Evolutionary conservation across 176 grass and related monocot species (phyloP).

Genomic region (Oryza officinalis): DNA sequence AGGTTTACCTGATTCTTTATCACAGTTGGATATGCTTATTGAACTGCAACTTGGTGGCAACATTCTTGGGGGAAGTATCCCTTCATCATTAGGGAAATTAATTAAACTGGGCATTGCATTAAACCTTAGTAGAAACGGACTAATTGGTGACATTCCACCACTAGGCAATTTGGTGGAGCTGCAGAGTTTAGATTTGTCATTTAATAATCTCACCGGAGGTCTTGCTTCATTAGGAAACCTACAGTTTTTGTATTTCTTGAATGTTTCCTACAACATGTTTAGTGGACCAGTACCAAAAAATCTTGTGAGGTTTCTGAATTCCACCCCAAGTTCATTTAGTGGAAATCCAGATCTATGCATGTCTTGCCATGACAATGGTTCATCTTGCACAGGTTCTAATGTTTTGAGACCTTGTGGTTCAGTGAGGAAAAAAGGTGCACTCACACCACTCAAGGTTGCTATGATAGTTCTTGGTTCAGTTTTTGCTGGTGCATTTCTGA

Average conservation of each 20-base stretch:
- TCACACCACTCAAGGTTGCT: constrained; percentile 26
- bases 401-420: constrained; percentile 40
- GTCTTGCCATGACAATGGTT: constrained; percentile 33
- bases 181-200: constrained; percentile 61
- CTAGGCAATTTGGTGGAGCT: constrained; percentile 41
- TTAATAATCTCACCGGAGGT: constrained; percentile 64
- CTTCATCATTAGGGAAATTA: constrained; percentile 56
- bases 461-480: constrained; percentile 54
- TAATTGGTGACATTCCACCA: constrained; percentile 47
- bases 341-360: constrained; percentile 63
- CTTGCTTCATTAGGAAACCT: constrained; percentile 46
- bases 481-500: constrained; percentile 27
- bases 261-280: constrained; percentile 68
- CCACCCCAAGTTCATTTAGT: constrained; percentile 48
- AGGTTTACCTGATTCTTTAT: constrained; percentile 54
- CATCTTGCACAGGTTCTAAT: constrained; percentile 43
- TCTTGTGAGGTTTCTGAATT: constrained; percentile 46
- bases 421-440: constrained; percentile 27
- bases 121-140: constrained; percentile 61
- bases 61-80: constrained; percentile 62
- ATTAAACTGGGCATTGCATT: constrained; percentile 49
- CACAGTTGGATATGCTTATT: constrained; percentile 43
- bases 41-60: constrained; percentile 84
- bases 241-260: constrained; percentile 40
- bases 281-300: constrained; percentile 48